phyloP scores from a whole-genome alignment of 139 green algal species.

The Haematococcus sp. region DNA sequence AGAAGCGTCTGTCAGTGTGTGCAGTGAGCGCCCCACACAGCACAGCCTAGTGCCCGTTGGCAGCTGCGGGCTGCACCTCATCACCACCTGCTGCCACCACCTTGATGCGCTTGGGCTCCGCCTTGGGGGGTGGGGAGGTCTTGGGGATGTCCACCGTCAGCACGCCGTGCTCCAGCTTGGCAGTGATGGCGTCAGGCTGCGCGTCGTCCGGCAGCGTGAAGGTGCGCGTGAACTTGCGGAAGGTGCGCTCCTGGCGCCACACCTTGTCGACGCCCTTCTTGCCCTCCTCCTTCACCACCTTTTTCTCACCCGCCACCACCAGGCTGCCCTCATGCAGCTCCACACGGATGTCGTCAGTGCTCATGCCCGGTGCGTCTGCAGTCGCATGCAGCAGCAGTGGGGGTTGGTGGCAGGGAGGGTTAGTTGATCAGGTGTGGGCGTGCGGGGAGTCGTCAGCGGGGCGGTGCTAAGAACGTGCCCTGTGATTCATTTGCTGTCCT shows the following conservation, averaged over 20 bases:
- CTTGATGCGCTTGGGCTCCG: conserved; percentile 37
- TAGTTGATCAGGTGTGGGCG: no score
- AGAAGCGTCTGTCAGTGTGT: no score
- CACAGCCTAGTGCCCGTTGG: no score
- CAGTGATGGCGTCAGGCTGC: conserved; percentile 10
- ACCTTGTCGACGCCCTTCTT: conserved; percentile 17
- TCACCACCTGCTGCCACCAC: neutral
- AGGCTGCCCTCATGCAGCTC: conserved; percentile 20
- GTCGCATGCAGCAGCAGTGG: no score
- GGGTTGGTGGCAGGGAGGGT: no score
- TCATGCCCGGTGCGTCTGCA: no score
- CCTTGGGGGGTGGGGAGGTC: conserved; percentile 17
- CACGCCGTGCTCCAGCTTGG: conserved; percentile 37
- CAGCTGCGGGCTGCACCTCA: neutral
- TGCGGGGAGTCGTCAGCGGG: no score
- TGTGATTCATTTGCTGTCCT: no score
- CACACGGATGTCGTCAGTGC: neutral
- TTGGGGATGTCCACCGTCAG: conserved; percentile 42
- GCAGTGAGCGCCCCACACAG: no score
- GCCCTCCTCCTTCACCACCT: conserved; percentile 28
- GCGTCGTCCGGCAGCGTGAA: conserved; percentile 44
- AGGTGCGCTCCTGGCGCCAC: conserved; percentile 29
- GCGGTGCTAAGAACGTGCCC: no score
- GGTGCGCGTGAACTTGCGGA: conserved; percentile 23
- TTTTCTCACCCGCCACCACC: conserved; percentile 21